These are phyloP conservation scores for Plasmodium chabaudi DNA, from an alignment of 169 alveolate species.

Conservation along the genomic window DNA sequence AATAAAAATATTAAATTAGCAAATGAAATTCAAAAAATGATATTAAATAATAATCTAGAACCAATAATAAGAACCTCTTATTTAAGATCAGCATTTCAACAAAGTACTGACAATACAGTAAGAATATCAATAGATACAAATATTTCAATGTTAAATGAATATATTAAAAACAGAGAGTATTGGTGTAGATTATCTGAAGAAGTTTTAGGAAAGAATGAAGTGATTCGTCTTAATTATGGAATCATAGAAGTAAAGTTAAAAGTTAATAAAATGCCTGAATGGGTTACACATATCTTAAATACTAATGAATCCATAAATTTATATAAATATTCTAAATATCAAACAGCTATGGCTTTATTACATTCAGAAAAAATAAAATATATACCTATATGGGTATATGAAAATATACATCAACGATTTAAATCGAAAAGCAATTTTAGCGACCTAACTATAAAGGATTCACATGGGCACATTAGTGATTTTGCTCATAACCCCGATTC, in stretches of 20 bases:
- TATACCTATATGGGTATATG: slow-evolving; percentile 81
- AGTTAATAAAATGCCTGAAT: slow-evolving; percentile 79
- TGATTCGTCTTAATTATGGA: slow-evolving; percentile 79
- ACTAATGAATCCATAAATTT: slow-evolving; percentile 79
- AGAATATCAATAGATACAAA: slow-evolving; percentile 87
- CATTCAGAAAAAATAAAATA: slow-evolving; percentile 78
- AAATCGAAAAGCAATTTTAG: slow-evolving; percentile 39
- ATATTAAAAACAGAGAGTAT: slow-evolving; percentile 75
- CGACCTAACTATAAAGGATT: slow-evolving; percentile 6
- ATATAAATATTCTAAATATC: slow-evolving; percentile 83
- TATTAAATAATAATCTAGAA: slow-evolving; percentile 75
- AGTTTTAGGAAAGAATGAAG: slow-evolving; percentile 81
- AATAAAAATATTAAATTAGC: slow-evolving; percentile 77
- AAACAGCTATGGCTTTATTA: slow-evolving; percentile 84
- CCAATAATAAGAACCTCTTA: slow-evolving; percentile 87
- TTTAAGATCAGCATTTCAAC: slow-evolving; percentile 86
- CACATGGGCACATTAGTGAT: not conserved
- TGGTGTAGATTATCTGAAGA: slow-evolving; percentile 89
- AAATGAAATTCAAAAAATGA: slow-evolving; percentile 79
- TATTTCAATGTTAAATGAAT: slow-evolving; percentile 82
- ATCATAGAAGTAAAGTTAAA: slow-evolving; percentile 82
- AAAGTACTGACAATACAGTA: slow-evolving; percentile 78
- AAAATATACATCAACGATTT: slow-evolving; percentile 50
- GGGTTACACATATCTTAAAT: slow-evolving; percentile 79
- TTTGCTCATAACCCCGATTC: too few relatives aligned